A percentile compares a stretch with the other conserved stretches of the same genome.
These are phyloP conservation scores for Cenococcum geophilum DNA, from an alignment of 495 filamentous ascomycete genomes.

Conservation along the genomic window DNA sequence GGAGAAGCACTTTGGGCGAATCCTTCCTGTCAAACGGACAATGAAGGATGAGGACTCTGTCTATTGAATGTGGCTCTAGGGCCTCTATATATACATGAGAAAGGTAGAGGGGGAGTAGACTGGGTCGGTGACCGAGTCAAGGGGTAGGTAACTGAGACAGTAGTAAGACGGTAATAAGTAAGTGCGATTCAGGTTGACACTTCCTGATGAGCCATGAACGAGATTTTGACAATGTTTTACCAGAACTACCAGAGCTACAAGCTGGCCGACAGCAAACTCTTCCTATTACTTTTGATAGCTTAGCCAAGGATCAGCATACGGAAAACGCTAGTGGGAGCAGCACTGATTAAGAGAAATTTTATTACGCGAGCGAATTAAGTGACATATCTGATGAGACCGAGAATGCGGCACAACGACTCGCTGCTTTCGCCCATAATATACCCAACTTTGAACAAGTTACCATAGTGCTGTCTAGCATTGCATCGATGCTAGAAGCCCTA, in stretches of 20 bases:
- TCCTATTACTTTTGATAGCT: neutral
- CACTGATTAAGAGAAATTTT: neutral
- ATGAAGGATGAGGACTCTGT: too few relatives aligned
- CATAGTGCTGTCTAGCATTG: constrained; percentile 8
- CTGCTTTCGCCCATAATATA: constrained; percentile 7
- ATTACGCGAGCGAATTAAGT: neutral
- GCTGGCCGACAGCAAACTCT: neutral
- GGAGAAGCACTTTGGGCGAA: constrained; percentile 98
- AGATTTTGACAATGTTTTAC: neutral
- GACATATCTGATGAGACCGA: constrained; percentile 10
- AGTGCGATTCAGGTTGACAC: too few relatives aligned
- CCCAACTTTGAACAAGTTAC: constrained; percentile 12
- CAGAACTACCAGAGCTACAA: neutral
- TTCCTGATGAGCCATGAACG: too few relatives aligned
- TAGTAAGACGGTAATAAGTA: too few relatives aligned
- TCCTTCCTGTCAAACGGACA: too few relatives aligned
- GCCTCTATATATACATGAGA: too few relatives aligned
- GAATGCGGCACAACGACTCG: neutral
- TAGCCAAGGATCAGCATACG: neutral
- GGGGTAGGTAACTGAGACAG: too few relatives aligned
- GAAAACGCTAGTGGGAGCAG: neutral
- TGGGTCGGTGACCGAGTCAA: too few relatives aligned
- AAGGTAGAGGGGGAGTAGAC: too few relatives aligned
- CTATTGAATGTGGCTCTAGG: too few relatives aligned
- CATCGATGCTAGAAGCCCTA: constrained; percentile 4